phyloP scores from a whole-genome alignment of 495 filamentous ascomycete species.

The Tuber brumale region DNA sequence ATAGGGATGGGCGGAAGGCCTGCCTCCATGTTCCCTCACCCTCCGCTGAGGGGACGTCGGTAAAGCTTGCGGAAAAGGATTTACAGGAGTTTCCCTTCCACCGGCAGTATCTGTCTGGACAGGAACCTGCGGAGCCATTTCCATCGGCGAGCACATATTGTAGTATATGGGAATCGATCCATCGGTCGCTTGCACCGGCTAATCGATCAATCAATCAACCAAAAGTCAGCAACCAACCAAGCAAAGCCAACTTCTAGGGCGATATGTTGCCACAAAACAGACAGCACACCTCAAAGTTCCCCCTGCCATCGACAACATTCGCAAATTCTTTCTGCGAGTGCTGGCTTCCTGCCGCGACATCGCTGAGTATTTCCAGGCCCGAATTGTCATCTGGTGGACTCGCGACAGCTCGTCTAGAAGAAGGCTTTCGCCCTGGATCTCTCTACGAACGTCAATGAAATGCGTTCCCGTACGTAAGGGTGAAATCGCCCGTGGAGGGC shows the following conservation, averaged over 20 bases:
- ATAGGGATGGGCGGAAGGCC: neutral
- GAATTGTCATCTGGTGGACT: neutral
- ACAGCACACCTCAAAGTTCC: neutral
- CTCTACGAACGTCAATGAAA: constrained; percentile 2
- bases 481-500: neutral
- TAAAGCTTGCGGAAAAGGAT: neutral
- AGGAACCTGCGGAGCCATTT: neutral
- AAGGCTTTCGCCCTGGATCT: constrained; percentile 2
- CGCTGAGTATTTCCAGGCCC: neutral
- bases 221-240: neutral
- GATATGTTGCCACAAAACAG: neutral
- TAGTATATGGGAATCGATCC: neutral
- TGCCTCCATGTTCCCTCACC: neutral
- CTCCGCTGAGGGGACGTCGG: neutral
- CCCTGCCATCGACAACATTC: neutral
- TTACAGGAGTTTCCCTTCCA: neutral
- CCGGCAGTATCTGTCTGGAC: neutral
- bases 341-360: neutral
- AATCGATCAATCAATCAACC: neutral
- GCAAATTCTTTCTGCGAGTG: neutral
- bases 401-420: neutral
- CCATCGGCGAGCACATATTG: neutral
- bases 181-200: neutral
- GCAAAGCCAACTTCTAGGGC: neutral
- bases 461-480: neutral